A percentile compares a stretch with the other conserved stretches of the same genome.
Conservation (phyloP, 805 yeast genomes). For the Lipomyces chichibuensis region DNA sequence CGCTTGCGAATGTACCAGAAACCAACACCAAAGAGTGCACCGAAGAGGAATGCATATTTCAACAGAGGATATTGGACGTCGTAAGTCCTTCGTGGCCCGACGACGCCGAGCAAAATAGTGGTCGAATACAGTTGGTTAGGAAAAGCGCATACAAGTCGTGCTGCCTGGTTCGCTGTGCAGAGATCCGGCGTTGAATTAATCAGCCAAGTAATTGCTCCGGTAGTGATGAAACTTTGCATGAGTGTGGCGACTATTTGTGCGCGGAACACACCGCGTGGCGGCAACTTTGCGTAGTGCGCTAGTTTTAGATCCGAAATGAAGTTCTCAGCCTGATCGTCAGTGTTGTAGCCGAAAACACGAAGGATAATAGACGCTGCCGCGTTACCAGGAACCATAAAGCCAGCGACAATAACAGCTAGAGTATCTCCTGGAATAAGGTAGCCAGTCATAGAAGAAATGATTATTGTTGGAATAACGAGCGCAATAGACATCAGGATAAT, state of each 20-base stretch:
- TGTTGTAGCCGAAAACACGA: conserved; percentile 53
- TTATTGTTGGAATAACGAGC: conserved; percentile 63
- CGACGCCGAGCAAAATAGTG: conserved; percentile 34
- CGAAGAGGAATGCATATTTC: conserved; percentile 28
- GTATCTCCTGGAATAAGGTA: conserved; percentile 49
- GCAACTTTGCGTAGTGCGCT: conserved; percentile 57
- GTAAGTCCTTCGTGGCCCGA: conserved; percentile 34
- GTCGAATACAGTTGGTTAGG: conserved; percentile 33
- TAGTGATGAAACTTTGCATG: conserved; percentile 56
- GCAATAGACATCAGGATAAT: conserved; percentile 57
- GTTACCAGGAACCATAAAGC: conserved; percentile 54
- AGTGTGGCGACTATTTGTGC: conserved; percentile 57
- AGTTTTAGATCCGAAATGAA: conserved; percentile 48
- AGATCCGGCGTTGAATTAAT: conserved; percentile 26
- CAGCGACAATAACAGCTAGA: conserved; percentile 51
- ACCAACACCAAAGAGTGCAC: conserved; percentile 18
- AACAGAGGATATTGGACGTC: conserved; percentile 20
- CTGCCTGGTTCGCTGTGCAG: conserved; percentile 27
- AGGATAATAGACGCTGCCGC: conserved; percentile 54
- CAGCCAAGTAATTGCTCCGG: conserved; percentile 54
- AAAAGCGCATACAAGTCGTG: conserved; percentile 31
- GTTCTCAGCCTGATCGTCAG: conserved; percentile 52
- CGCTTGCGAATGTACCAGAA: conserved; percentile 17
- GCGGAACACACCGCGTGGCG: conserved; percentile 54
- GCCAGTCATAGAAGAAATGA: conserved; percentile 63